phyloP scores from a whole-genome alignment of 2,329 filamentous ascomycete genomes.

The Byssothecium circinans region DNA sequence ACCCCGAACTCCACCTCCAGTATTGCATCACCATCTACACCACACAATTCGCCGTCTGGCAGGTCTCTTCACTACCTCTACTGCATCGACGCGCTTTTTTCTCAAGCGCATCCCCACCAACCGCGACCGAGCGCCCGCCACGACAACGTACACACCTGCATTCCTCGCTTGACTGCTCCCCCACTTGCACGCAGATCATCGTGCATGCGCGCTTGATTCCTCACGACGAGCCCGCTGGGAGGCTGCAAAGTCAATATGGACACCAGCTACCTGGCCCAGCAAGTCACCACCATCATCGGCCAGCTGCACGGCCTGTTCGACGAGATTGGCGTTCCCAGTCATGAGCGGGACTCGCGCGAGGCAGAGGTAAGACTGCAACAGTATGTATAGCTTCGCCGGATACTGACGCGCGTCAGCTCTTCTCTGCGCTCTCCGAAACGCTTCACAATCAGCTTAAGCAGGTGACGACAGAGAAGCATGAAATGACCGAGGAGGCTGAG shows the following conservation, averaged over 20 bases:
- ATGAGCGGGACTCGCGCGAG: conserved; percentile 89
- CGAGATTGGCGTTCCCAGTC: conserved; percentile 91
- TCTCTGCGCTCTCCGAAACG: conserved; percentile 86
- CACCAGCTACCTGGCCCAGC: conserved; percentile 87
- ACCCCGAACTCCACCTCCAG: conserved; percentile 41
- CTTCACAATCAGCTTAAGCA: conserved; percentile 85
- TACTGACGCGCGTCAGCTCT: conserved; percentile 63
- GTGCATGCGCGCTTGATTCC: conserved; percentile 39
- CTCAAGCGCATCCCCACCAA: conserved; percentile 5
- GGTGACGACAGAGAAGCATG: conserved; percentile 85
- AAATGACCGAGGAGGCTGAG: conserved; percentile 86
- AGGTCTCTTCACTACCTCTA: conserved; percentile 11
- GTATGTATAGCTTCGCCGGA: neutral
- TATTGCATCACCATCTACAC: conserved; percentile 29
- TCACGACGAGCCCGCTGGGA: conserved; percentile 29
- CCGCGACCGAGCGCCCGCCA: conserved; percentile 7
- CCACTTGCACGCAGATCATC: conserved; percentile 24
- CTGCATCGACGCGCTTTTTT: neutral
- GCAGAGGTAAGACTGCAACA: conserved; percentile 68
- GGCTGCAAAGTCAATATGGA: conserved; percentile 64
- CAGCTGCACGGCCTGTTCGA: conserved; percentile 95
- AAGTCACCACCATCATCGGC: conserved; percentile 90
- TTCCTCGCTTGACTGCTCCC: conserved; percentile 26
- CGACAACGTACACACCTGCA: conserved; percentile 14
- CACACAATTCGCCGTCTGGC: too few species aligned